Conservation (phyloP, 1,284 basidiomycete genomes). For the Ustilago curta region DNA sequence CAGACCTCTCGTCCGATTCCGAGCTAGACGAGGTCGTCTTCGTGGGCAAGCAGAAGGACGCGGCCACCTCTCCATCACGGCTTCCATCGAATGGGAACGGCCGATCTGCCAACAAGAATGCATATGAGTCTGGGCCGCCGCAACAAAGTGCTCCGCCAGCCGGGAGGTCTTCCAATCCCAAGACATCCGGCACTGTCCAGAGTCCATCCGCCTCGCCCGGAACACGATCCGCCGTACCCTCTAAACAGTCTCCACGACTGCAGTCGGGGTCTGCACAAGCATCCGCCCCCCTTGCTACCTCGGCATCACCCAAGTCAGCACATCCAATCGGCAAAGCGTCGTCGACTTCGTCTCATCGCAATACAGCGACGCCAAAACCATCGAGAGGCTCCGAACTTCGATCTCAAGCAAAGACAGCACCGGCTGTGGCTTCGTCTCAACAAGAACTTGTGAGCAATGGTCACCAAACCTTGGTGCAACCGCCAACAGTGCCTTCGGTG, state of each 20-base stretch:
- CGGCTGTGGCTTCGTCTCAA: neutral
- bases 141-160: neutral
- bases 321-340: neutral
- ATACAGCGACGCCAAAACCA: neutral
- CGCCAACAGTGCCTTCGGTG: neutral
- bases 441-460: neutral
- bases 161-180: neutral
- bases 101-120: neutral
- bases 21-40: neutral
- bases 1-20: conserved; percentile 1
- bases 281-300: neutral
- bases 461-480: neutral
- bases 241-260: neutral
- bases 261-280: neutral
- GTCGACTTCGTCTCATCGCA: conserved; percentile 2
- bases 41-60: neutral
- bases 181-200: neutral
- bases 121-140: neutral
- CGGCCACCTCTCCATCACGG: neutral
- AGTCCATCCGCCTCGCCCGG: neutral
- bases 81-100: neutral
- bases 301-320: neutral
- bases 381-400: neutral
- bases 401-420: neutral
- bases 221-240: neutral